phyloP scores from a whole-genome alignment of 805 yeast species.

The Sugiyamaella floridensis region DNA sequence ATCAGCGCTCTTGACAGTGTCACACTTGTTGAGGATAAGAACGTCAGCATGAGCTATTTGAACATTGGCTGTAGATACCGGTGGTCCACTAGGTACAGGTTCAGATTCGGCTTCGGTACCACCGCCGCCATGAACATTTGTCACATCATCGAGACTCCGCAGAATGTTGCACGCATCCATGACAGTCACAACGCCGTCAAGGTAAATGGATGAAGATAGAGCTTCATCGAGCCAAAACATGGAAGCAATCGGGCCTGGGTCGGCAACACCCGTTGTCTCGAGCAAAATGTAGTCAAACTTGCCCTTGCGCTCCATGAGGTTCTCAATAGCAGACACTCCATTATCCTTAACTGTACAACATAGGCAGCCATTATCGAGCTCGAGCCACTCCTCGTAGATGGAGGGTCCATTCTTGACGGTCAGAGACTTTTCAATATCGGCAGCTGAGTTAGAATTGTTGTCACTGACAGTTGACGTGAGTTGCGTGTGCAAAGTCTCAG shows the following conservation, averaged over 20 bases:
- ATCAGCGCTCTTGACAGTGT: slow-evolving; percentile 34
- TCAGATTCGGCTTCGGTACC: background rate
- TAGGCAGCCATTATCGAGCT: slow-evolving; percentile 91
- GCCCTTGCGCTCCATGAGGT: slow-evolving; percentile 63
- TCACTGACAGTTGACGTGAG: no score
- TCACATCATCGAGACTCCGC: slow-evolving; percentile 56
- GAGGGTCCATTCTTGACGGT: slow-evolving; percentile 53
- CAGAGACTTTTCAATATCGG: slow-evolving; percentile 81
- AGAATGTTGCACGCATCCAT: slow-evolving; percentile 60
- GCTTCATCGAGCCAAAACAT: slow-evolving; percentile 98
- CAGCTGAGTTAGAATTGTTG: slow-evolving; percentile 73
- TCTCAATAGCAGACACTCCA: slow-evolving; percentile 91
- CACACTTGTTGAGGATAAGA: slow-evolving; percentile 72
- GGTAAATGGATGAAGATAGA: slow-evolving; percentile 70
- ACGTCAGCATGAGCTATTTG: slow-evolving; percentile 90
- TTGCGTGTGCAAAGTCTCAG: slow-evolving; percentile 8
- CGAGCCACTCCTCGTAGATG: slow-evolving; percentile 87
- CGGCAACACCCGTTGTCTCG: slow-evolving; percentile 95
- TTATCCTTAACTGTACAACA: slow-evolving; percentile 95
- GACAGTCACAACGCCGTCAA: slow-evolving; percentile 89
- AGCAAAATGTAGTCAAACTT: slow-evolving; percentile 83
- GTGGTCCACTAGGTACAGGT: slow-evolving; percentile 26
- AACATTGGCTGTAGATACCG: slow-evolving; percentile 72
- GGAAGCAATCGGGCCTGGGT: slow-evolving; percentile 93
- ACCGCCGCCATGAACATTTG: slow-evolving; percentile 9